phyloP scores from a whole-genome alignment of 805 yeast species.

The Pichia rugopelliculosa region DNA sequence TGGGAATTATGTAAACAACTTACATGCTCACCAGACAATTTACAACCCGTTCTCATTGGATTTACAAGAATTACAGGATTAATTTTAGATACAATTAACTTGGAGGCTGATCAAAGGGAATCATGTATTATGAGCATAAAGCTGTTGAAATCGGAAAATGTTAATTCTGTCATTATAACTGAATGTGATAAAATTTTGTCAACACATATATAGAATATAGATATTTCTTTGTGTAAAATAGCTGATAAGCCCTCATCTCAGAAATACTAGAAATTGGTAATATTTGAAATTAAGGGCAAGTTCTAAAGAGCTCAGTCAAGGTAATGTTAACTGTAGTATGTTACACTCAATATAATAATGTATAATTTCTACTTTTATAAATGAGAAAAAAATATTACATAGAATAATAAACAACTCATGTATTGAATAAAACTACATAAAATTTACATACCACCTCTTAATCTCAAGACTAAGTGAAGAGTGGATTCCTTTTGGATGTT shows the following conservation, averaged over 20 bases:
- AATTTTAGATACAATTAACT: conserved; percentile 4
- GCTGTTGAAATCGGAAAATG: conserved; percentile 28
- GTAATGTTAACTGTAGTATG: no score
- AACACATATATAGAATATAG: background rate
- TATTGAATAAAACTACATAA: conserved; percentile 33
- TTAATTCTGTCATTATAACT: conserved; percentile 40
- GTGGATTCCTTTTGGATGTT: conserved; percentile 98
- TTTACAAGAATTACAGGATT: conserved; percentile 25
- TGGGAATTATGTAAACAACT: conserved; percentile 14
- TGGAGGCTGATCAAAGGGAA: conserved; percentile 34
- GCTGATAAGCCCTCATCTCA: no score
- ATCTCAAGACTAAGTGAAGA: conserved; percentile 90
- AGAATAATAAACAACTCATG: conserved; percentile 16
- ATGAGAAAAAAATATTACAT: background rate
- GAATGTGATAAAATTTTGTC: conserved; percentile 25
- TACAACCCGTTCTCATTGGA: conserved; percentile 54
- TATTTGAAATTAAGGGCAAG: no score
- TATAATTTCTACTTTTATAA: background rate
- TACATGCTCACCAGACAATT: conserved; percentile 15
- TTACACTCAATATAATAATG: no score
- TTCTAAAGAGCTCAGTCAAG: no score
- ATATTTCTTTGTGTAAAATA: background rate
- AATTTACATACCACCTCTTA: conserved; percentile 75
- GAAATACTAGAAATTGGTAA: no score
- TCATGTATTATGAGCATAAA: conserved; percentile 34